Percentiles rank a stretch among this genome's conserved stretches.
phyloP scores from a whole-genome alignment of 192 early-diverging fungal species.

The Backusella morwellensis region DNA sequence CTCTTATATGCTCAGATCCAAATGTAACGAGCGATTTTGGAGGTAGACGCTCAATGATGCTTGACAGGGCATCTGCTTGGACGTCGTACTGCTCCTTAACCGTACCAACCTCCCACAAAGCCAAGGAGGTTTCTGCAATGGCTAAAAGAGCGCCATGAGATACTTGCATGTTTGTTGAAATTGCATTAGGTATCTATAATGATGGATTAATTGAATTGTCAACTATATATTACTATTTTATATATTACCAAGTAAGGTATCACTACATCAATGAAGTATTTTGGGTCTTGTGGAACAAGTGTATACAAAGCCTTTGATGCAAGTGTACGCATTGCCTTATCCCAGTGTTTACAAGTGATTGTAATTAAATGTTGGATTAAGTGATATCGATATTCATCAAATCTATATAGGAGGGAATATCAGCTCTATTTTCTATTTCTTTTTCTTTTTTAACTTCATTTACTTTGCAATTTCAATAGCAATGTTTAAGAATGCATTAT shows the following conservation, averaged over 20 bases:
- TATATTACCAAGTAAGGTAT: conserved; percentile 58
- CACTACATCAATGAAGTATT: conserved; percentile 47
- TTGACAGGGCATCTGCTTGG: conserved; percentile 22
- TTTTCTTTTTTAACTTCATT: background rate
- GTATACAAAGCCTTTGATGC: conserved; percentile 70
- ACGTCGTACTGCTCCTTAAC: background rate
- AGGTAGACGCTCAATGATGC: conserved; percentile 38
- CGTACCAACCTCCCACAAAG: conserved; percentile 26
- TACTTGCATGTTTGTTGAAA: conserved; percentile 44
- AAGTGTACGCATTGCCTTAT: conserved; percentile 73
- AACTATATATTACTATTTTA: background rate
- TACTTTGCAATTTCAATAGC: conserved; percentile 73
- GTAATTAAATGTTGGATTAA: conserved; percentile 72
- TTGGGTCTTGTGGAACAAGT: conserved; percentile 60
- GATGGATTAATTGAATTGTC: background rate
- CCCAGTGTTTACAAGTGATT: conserved; percentile 83
- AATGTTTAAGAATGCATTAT: conserved; percentile 68
- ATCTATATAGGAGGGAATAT: conserved; percentile 41
- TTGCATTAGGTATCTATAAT: conserved; percentile 44
- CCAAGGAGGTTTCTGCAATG: conserved; percentile 56
- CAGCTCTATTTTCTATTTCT: background rate
- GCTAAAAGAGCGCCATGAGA: conserved; percentile 64
- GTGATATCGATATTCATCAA: conserved; percentile 70
- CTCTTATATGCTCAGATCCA: conserved; percentile 56
- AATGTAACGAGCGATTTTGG: conserved; percentile 50